These are phyloP conservation scores for Termitomyces sp. DNA, from an alignment of 768 basidiomycete species.

Conservation along the genomic window DNA sequence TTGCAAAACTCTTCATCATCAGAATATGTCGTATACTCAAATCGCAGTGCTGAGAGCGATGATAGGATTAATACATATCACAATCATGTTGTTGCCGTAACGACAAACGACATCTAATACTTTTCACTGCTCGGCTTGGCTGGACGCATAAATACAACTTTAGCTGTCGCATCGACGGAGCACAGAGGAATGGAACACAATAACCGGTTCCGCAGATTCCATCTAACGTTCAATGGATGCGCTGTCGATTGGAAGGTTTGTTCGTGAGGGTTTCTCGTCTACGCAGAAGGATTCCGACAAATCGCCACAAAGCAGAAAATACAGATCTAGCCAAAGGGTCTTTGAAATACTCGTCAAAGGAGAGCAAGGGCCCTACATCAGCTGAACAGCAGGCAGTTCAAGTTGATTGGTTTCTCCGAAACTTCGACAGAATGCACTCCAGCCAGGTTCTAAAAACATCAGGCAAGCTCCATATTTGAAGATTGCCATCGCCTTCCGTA, in stretches of 20 bases:
- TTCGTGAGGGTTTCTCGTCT: not conserved
- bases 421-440: slow-evolving; percentile 2
- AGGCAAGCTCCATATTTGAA: slow-evolving; percentile 3
- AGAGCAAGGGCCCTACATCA: too few species aligned
- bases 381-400: too few species aligned
- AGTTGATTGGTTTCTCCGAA: not conserved
- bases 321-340: not conserved
- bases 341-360: not conserved
- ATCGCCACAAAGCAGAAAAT: not conserved
- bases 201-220: not conserved
- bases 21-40: not conserved
- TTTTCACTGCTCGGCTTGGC: not conserved
- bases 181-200: not conserved
- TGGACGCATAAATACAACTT: not conserved
- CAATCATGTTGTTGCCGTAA: too few species aligned
- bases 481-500: not conserved
- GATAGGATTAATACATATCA: not conserved
- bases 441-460: slow-evolving; percentile 8
- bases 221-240: not conserved
- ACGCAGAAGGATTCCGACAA: too few species aligned
- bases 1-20: not conserved
- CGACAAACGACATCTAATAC: not conserved
- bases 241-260: not conserved
- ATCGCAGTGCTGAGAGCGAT: not conserved
- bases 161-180: not conserved